Evolutionary conservation across 2,329 filamentous ascomycete species (phyloP).

Genomic region (Pseudogymnoascus sp.): DNA sequence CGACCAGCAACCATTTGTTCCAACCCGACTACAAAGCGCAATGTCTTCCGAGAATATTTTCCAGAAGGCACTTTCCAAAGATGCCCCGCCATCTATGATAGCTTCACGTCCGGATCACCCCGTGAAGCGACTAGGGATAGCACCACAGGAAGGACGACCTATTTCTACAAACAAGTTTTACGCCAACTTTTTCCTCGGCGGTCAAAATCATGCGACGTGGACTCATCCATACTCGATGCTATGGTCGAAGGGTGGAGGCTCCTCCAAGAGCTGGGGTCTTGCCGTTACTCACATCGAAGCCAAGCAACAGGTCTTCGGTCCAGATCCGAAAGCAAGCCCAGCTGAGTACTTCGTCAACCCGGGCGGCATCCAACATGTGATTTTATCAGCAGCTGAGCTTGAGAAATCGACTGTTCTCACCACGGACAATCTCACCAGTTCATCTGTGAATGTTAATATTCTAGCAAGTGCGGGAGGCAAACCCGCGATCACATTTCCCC

Average conservation of each 20-base stretch:
- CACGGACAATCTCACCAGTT: constrained; percentile 46
- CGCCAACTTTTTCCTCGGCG: constrained; percentile 69
- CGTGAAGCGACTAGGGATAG: constrained; percentile 44
- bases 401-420: constrained; percentile 49
- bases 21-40: not conserved
- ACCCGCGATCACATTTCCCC: constrained; percentile 63
- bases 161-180: constrained; percentile 75
- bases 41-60: constrained; percentile 42
- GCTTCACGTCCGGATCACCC: constrained; percentile 47
- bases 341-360: constrained; percentile 72
- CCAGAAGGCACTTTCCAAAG: constrained; percentile 42
- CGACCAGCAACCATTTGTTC: not conserved
- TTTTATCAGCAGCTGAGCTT: constrained; percentile 72
- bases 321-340: constrained; percentile 46
- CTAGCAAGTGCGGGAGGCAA: constrained; percentile 41
- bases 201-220: constrained; percentile 61
- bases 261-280: constrained; percentile 65
- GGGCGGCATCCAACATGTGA: constrained; percentile 69
- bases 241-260: constrained; percentile 57
- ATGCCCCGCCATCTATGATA: constrained; percentile 42
- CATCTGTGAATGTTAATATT: constrained; percentile 60
- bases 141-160: constrained; percentile 34
- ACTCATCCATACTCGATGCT: constrained; percentile 66
- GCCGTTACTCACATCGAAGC: constrained; percentile 65
- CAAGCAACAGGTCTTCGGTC: constrained; percentile 58